Evolutionary conservation across 768 basidiomycete species (phyloP), one percentile per base, ranked within the genome.

Genomic region (Gymnopilus dilepis): DNA sequence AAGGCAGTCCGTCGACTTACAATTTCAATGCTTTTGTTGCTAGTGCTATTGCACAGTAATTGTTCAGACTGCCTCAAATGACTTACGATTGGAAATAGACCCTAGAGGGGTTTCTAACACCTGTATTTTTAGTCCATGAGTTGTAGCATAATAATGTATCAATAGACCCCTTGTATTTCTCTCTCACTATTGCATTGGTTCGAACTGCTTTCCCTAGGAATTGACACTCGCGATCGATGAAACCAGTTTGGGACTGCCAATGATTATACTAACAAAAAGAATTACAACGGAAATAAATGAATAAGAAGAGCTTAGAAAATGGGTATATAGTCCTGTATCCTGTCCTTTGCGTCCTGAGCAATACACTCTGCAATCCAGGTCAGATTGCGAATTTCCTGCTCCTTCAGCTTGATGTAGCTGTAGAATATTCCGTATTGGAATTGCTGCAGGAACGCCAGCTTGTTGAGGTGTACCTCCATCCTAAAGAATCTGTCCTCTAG

Each of bases 341-440:
- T 87, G 70, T 97, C 94, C 76, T 90, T 88, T 43, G 95, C 95
- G 78, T 97, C 90, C 80, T 98, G 97, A 8, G 95, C 95, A 68
- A 99, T 97, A 76, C 97, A 98, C 79, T 99, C 97, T 57, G 95
- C 94, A 76, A 97, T 95, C 94, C 93, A 95, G 28, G 91, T 93
- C 68, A 95, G 69, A 69, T 91, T 94, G 64, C 92, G 82, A 63
- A 94, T 91, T 78, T 95, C 93, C 79, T 94, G 91, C 76, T 95
- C 93, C 80, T 92, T 94, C 76, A 94, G 77, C 77, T 93, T 94
- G 76, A 97, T 84, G 73, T 96, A 98, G 71, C 89, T 89, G 73
- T 93, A 95, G 73, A 95, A 98, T 34, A 97, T 88, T 40, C 91
- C 93, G 69, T 91, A 89, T 75, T 98, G 95, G 83, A 98, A 99